Evolutionary conservation across 805 yeast species (phyloP).

Genomic region (Phaffomyces thermotolerans): DNA sequence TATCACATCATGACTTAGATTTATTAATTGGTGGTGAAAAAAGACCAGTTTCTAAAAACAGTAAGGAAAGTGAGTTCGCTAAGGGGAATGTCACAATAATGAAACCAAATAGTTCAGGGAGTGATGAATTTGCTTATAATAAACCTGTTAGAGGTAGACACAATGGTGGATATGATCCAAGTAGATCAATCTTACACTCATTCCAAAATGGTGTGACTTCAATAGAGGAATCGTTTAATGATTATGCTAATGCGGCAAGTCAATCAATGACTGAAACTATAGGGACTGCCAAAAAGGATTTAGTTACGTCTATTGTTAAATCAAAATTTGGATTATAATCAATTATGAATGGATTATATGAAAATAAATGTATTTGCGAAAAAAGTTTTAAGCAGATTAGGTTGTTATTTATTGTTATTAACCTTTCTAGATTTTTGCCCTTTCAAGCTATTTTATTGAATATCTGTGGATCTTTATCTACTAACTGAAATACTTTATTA

Average conservation of each 20-base stretch:
- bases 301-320: conserved; percentile 45
- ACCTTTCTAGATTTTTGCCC: too few relatives aligned
- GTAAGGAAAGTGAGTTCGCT: conserved; percentile 61
- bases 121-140: conserved; percentile 31
- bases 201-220: conserved; percentile 46
- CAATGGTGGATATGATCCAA: conserved; percentile 34
- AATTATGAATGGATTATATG: too few relatives aligned
- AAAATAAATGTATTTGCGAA: too few relatives aligned
- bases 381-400: too few relatives aligned
- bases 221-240: conserved; percentile 48
- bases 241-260: conserved; percentile 47
- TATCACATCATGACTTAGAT: conserved; percentile 59
- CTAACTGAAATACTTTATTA: too few relatives aligned
- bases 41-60: conserved; percentile 51
- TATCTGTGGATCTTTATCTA: too few relatives aligned
- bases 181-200: conserved; percentile 32
- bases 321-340: conserved; percentile 39
- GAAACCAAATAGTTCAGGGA: conserved; percentile 3
- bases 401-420: too few relatives aligned
- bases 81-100: conserved; percentile 29
- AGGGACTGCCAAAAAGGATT: conserved; percentile 41
- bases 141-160: conserved; percentile 39
- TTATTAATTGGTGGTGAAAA: conserved; percentile 65
- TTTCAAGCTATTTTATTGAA: too few relatives aligned
- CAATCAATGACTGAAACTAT: conserved; percentile 46